Percentiles rank a stretch among this genome's conserved stretches.
Conservation (phyloP, 495 filamentous ascomycete genomes). For the Aspergillus funiculosus region DNA sequence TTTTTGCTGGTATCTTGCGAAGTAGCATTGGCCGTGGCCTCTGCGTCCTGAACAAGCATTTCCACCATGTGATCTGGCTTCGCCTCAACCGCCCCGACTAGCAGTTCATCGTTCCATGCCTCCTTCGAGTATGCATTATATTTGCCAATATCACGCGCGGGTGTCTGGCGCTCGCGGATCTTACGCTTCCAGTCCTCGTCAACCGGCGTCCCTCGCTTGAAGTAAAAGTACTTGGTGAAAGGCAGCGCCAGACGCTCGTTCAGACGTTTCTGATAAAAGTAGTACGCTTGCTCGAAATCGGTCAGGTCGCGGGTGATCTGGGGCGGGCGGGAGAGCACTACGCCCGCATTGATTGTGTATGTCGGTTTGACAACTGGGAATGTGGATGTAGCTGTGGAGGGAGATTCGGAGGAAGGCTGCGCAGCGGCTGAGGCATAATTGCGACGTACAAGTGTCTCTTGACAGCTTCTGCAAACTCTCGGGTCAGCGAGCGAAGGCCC, state of each 20-base stretch:
- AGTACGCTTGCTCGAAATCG: slow-evolving; percentile 85
- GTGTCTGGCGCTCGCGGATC: slow-evolving; percentile 62
- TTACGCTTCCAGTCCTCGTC: slow-evolving; percentile 91
- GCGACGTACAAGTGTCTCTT: slow-evolving; percentile 42
- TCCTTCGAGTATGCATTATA: slow-evolving; percentile 76
- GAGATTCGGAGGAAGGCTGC: slow-evolving; percentile 26
- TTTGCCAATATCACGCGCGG: slow-evolving; percentile 75
- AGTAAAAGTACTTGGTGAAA: slow-evolving; percentile 91
- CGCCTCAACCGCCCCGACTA: slow-evolving; percentile 61
- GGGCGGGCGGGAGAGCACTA: slow-evolving; percentile 85
- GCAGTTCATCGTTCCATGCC: slow-evolving; percentile 88
- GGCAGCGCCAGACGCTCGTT: slow-evolving; percentile 88
- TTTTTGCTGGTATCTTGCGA: slow-evolving; percentile 59
- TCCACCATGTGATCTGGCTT: slow-evolving; percentile 57
- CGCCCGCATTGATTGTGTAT: slow-evolving; percentile 67
- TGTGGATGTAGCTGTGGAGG: slow-evolving; percentile 27
- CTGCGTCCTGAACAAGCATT: slow-evolving; percentile 69
- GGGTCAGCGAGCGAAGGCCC: slow-evolving; percentile 40
- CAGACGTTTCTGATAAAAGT: slow-evolving; percentile 93
- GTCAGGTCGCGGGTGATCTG: slow-evolving; percentile 76
- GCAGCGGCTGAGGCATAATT: slow-evolving; percentile 42
- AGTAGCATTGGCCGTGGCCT: slow-evolving; percentile 57
- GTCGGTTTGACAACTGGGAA: slow-evolving; percentile 35
- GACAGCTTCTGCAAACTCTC: slow-evolving; percentile 48
- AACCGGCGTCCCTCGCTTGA: slow-evolving; percentile 79